Percentiles rank a stretch among this genome's conserved stretches.
These are phyloP conservation scores for Lactarius evosmus DNA, from an alignment of 768 basidiomycete genomes.

Conservation along the genomic window DNA sequence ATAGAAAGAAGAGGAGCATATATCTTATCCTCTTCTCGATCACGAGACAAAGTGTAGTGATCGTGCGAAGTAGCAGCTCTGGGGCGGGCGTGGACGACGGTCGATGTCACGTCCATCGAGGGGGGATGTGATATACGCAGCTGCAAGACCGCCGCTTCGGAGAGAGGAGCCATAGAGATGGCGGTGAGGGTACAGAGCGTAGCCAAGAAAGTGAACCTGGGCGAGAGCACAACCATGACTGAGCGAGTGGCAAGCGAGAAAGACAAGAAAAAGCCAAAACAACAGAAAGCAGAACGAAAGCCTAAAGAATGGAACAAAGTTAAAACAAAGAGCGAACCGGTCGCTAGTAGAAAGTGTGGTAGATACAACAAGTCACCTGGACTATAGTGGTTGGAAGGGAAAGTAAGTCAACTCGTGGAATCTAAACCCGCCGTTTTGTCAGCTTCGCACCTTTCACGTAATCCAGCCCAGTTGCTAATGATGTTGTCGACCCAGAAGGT, in stretches of 20 bases:
- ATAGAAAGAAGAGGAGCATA: constrained; percentile 18
- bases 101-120: background rate
- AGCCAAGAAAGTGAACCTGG: constrained; percentile 47
- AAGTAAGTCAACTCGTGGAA: constrained; percentile 21
- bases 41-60: background rate
- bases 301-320: constrained; percentile 20
- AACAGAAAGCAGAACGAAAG: constrained; percentile 27
- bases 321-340: constrained; percentile 22
- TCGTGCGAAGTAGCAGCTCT: background rate
- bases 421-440: background rate
- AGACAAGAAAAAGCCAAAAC: background rate
- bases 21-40: background rate
- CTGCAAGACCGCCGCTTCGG: constrained; percentile 41
- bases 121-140: constrained; percentile 5
- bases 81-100: background rate
- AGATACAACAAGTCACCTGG: constrained; percentile 22
- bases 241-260: background rate
- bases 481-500: background rate
- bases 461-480: background rate
- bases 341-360: constrained; percentile 25
- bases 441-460: constrained; percentile 3
- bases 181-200: constrained; percentile 46
- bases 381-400: constrained; percentile 26
- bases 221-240: constrained; percentile 49
- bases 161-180: constrained; percentile 39